Percentiles rank a stretch among this genome's conserved stretches.
Conservation (phyloP, 2,329 filamentous ascomycete species). For the Aspergillus aculeatus region DNA sequence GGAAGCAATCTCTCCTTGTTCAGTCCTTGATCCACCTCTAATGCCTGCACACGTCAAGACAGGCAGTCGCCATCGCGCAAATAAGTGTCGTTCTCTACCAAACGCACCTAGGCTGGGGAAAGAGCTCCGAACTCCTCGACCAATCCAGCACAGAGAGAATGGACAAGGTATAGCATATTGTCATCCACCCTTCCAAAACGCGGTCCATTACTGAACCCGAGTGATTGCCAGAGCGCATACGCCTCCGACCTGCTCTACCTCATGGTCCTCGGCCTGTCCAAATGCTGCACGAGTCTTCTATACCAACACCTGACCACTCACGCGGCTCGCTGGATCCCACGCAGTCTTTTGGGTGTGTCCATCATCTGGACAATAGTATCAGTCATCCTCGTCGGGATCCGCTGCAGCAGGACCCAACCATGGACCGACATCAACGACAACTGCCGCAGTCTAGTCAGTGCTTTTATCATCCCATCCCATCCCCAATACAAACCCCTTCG, state of each 20-base stretch:
- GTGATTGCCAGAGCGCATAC: conserved; percentile 32
- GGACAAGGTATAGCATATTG: conserved; percentile 33
- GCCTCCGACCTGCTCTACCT: conserved; percentile 44
- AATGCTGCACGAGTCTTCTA: conserved; percentile 32
- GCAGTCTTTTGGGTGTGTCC: conserved; percentile 28
- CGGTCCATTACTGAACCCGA: neutral
- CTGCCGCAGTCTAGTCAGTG: conserved; percentile 35
- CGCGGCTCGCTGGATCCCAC: conserved; percentile 11
- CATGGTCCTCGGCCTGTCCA: conserved; percentile 42
- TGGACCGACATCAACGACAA: conserved; percentile 34
- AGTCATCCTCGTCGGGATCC: conserved; percentile 37
- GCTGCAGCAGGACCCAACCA: conserved; percentile 36
- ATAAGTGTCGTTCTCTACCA: conserved; percentile 38
- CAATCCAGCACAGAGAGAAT: conserved; percentile 27
- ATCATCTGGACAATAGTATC: conserved; percentile 36
- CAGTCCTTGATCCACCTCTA: neutral
- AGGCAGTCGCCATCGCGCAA: conserved; percentile 40
- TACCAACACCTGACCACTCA: conserved; percentile 20
- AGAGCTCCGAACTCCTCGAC: conserved; percentile 14
- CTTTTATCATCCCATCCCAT: neutral
- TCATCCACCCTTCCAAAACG: too few species aligned
- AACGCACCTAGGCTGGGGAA: conserved; percentile 43
- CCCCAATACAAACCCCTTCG: too few species aligned
- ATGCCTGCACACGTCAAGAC: neutral
- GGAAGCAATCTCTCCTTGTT: neutral